These are phyloP conservation scores for Metschnikowia gelsemii DNA, from an alignment of 805 yeast genomes.

Conservation along the genomic window DNA sequence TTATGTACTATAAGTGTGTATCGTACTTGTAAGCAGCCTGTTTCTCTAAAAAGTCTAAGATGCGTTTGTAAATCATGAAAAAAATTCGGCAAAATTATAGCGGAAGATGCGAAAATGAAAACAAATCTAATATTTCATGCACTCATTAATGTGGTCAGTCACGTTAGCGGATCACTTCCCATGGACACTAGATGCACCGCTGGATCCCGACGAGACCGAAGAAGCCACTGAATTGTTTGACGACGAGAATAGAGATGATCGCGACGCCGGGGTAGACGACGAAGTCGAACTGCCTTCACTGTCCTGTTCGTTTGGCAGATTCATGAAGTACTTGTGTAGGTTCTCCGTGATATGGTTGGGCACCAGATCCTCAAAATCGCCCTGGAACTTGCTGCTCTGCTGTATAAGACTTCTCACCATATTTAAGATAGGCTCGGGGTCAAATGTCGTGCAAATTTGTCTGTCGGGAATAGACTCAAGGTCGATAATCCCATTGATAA, in stretches of 20 bases:
- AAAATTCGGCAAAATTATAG: background rate
- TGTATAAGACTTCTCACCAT: slow-evolving; percentile 12
- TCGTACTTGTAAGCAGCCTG: too few species aligned
- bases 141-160: too few species aligned
- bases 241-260: slow-evolving; percentile 10
- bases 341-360: slow-evolving; percentile 19
- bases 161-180: too few species aligned
- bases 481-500: slow-evolving; percentile 49
- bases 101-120: background rate
- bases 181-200: too few species aligned
- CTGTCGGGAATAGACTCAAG: slow-evolving; percentile 23
- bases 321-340: slow-evolving; percentile 15
- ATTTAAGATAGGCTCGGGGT: slow-evolving; percentile 13
- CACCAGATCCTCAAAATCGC: slow-evolving; percentile 8
- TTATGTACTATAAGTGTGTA: too few species aligned
- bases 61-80: too few species aligned
- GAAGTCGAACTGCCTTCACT: slow-evolving; percentile 8
- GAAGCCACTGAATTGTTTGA: slow-evolving; percentile 9
- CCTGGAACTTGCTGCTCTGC: slow-evolving; percentile 10
- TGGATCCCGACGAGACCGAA: slow-evolving; percentile 6
- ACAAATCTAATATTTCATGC: background rate
- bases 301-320: slow-evolving; percentile 8
- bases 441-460: slow-evolving; percentile 20
- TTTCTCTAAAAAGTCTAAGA: too few species aligned
- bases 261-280: slow-evolving; percentile 9